Conservation (phyloP, 352 stramenopile genomes). For the Elongisporangium undulatum region DNA sequence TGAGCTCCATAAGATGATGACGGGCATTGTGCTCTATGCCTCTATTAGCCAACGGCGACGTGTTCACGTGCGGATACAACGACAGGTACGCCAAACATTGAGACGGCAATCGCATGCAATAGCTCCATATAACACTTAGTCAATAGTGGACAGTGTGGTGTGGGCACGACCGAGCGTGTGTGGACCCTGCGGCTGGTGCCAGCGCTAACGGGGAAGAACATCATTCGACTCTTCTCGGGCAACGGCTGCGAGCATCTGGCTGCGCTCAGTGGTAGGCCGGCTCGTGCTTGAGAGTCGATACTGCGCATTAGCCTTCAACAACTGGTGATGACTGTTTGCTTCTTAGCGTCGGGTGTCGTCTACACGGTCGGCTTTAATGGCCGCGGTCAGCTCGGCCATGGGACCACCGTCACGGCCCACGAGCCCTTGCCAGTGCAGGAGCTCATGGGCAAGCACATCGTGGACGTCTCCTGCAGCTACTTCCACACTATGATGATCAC, state of each 20-base stretch:
- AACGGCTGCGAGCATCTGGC: constrained; percentile 93
- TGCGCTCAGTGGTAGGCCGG: constrained; percentile 64
- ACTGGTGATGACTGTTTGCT: background rate
- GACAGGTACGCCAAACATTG: constrained; percentile 50
- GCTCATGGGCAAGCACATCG: constrained; percentile 48
- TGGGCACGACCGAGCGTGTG: constrained; percentile 77
- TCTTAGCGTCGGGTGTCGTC: constrained; percentile 68
- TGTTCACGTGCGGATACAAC: constrained; percentile 91
- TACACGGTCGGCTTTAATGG: constrained; percentile 93
- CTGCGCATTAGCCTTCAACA: no score
- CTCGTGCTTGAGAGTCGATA: background rate
- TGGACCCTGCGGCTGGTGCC: constrained; percentile 36
- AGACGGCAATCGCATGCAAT: background rate
- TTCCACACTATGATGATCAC: constrained; percentile 89
- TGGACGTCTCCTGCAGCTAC: constrained; percentile 88
- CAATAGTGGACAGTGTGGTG: constrained; percentile 86
- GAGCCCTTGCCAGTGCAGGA: constrained; percentile 44
- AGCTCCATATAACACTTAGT: background rate
- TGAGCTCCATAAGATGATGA: background rate
- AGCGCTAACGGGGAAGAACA: constrained; percentile 52
- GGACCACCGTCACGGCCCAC: constrained; percentile 56
- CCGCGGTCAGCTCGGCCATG: constrained; percentile 85
- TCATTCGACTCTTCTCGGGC: constrained; percentile 77
- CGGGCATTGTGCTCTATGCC: background rate
- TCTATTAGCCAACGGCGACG: constrained; percentile 59